Conservation (phyloP, 1,139 yeast species). For the Pichiaceae sp. region DNA sequence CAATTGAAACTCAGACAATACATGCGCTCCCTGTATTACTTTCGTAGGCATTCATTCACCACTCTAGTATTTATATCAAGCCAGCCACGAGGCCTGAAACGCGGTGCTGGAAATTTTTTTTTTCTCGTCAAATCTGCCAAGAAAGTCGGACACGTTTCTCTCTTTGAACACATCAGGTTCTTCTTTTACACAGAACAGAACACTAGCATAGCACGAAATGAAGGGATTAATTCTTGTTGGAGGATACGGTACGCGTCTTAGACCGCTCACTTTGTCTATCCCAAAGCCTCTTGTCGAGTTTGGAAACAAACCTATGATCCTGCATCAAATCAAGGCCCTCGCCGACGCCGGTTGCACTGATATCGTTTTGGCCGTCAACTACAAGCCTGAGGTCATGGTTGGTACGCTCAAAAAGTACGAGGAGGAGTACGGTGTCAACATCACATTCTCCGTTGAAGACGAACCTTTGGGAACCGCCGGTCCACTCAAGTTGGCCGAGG, state of each 20-base stretch:
- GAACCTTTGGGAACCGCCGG: slow-evolving; percentile 99
- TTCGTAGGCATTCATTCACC: too few relatives aligned
- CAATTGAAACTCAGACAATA: too few relatives aligned
- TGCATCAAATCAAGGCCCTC: slow-evolving; percentile 96
- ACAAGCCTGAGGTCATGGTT: slow-evolving; percentile 99
- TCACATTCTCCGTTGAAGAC: slow-evolving; percentile 97
- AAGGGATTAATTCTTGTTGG: slow-evolving; percentile 98
- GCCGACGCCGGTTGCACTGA: slow-evolving; percentile 99
- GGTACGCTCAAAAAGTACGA: slow-evolving; percentile 91
- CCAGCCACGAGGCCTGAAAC: too few relatives aligned
- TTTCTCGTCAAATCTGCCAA: too few relatives aligned
- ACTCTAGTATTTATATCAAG: too few relatives aligned
- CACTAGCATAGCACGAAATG: too few relatives aligned
- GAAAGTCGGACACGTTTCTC: too few relatives aligned
- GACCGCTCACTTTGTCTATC: slow-evolving; percentile 93
- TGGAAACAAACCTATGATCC: slow-evolving; percentile 95
- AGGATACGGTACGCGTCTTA: slow-evolving; percentile 99
- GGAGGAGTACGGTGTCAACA: slow-evolving; percentile 85
- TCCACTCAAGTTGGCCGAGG: slow-evolving; percentile 95
- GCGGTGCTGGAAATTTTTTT: too few relatives aligned
- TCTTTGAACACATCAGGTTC: too few relatives aligned
- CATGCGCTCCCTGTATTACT: too few relatives aligned
- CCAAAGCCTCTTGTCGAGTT: slow-evolving; percentile 99
- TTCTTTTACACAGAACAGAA: too few relatives aligned
- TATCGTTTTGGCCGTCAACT: slow-evolving; percentile 96